Base-by-base conservation (phyloP, 176 grass and related monocot species). In the Tuctoria greenei region DNA sequence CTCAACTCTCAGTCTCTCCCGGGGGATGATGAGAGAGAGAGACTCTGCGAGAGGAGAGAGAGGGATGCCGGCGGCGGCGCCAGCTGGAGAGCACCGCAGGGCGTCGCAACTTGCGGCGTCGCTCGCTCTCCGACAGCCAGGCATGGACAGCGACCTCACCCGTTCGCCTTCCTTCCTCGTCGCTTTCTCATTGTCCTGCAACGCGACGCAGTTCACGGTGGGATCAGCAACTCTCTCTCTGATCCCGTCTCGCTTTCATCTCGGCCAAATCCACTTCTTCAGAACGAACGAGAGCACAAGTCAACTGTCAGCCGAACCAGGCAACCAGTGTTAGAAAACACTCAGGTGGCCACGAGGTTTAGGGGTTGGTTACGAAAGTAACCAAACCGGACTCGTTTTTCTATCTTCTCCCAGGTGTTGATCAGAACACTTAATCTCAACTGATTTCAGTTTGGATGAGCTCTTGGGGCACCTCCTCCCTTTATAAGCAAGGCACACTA, bases 41-140 rank as follows among this genome's bases (percentile, higher is more conserved):
- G n/a, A 31, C 31, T 31, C 1, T 17, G 20, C 1, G 50, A 46
- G 44, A 52, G 11, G 21, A 24, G 9, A 46, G 6, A 26, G 25
- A 20, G 4, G 40, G n/a, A n/a, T n/a, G n/a, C n/a, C 44, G 1
- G 44, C 7, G 66, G 14, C 7, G 55, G 69, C n/a, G 83, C 77
- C 78, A 86, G 77, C 84, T 86, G 84, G 77, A 75, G 25, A 25
- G 67, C 84, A 81, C 43, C 20, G 69, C 69, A 14, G 52, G n/a
- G 41, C 49, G 10, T 28, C 28, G 43, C 83, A 55, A 80, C 83
- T 86, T 80, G 83, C 70, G 43, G 34, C 72, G 9, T 41, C 10
- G 0, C 24, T 79, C 62, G 76, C 76, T 85, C 73, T 80, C 77
- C 10, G 83, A 86, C 77, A 86, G 83, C 62, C 83, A 62, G 83